These are phyloP conservation scores for Venturia carpophila DNA, from an alignment of 2,329 filamentous ascomycete genomes.

Conservation along the genomic window DNA sequence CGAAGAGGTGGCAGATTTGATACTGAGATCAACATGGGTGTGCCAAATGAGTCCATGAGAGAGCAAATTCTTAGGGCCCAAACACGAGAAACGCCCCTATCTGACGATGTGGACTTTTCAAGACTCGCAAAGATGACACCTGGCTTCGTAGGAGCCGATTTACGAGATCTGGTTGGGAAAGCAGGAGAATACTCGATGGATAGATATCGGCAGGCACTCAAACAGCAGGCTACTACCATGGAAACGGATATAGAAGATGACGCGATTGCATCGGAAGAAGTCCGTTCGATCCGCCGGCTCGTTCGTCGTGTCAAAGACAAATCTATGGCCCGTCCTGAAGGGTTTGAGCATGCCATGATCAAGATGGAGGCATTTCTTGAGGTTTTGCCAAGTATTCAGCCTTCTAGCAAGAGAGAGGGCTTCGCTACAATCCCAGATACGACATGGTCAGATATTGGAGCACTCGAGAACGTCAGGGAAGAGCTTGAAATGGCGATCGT, in stretches of 20 bases:
- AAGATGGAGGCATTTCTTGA: constrained; percentile 62
- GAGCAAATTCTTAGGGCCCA: constrained; percentile 70
- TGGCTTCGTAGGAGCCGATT: constrained; percentile 86
- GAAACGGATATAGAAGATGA: constrained; percentile 26
- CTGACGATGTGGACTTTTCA: constrained; percentile 63
- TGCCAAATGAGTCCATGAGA: constrained; percentile 71
- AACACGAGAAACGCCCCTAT: constrained; percentile 56
- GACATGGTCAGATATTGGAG: constrained; percentile 88
- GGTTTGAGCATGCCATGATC: constrained; percentile 49
- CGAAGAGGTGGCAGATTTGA: constrained; percentile 70
- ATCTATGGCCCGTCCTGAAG: constrained; percentile 43
- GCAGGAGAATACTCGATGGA: constrained; percentile 58
- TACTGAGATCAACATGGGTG: constrained; percentile 76
- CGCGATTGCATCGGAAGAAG: constrained; percentile 22
- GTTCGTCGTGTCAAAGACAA: constrained; percentile 44
- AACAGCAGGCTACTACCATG: constrained; percentile 32
- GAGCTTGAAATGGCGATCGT: constrained; percentile 82
- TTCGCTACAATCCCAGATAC: constrained; percentile 92
- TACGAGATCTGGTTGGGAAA: constrained; percentile 63
- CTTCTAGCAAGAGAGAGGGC: constrained; percentile 82
- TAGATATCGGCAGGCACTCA: constrained; percentile 47
- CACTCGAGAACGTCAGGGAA: constrained; percentile 67
- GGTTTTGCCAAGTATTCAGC: constrained; percentile 67
- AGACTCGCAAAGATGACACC: constrained; percentile 75
- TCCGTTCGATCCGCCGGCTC: constrained; percentile 35